Evolutionary conservation across 2,329 filamentous ascomycete species (phyloP).

Genomic region (Trichoderma semiorbis): DNA sequence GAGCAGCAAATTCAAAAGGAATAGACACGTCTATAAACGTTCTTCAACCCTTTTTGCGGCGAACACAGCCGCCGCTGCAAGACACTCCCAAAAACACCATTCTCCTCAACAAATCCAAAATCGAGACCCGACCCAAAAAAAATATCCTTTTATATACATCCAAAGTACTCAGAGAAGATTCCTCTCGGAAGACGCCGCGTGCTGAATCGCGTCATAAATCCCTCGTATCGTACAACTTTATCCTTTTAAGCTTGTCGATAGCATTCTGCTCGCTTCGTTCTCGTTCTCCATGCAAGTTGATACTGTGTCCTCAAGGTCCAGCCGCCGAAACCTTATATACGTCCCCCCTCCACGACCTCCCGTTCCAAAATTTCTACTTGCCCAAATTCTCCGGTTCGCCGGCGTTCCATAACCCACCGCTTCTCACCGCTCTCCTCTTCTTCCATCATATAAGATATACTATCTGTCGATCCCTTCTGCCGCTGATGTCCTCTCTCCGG

Average conservation of each 20-base stretch:
- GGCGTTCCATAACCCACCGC: constrained; percentile 67
- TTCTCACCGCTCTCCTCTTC: constrained; percentile 60
- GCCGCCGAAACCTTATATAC: constrained; percentile 35
- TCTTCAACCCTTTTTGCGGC: background rate
- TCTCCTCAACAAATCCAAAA: background rate
- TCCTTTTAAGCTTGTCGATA: background rate
- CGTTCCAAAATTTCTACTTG: constrained; percentile 63
- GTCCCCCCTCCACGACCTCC: constrained; percentile 58
- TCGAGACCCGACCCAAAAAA: background rate
- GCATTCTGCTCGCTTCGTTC: background rate
- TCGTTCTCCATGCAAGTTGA: background rate
- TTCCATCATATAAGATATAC: constrained; percentile 65
- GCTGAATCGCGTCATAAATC: background rate
- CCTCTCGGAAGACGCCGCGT: background rate
- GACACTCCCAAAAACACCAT: background rate
- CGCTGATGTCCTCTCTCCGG: constrained; percentile 45
- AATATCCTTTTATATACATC: background rate
- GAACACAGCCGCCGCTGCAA: background rate
- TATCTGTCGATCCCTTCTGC: constrained; percentile 59
- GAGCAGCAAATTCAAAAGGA: background rate
- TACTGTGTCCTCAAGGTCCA: background rate
- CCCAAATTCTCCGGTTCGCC: constrained; percentile 62
- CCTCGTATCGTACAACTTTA: background rate
- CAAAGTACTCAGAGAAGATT: background rate
- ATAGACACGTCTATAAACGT: background rate